Evolutionary conservation across 2,329 filamentous ascomycete species (phyloP).

Genomic region (Aspergillus latus): DNA sequence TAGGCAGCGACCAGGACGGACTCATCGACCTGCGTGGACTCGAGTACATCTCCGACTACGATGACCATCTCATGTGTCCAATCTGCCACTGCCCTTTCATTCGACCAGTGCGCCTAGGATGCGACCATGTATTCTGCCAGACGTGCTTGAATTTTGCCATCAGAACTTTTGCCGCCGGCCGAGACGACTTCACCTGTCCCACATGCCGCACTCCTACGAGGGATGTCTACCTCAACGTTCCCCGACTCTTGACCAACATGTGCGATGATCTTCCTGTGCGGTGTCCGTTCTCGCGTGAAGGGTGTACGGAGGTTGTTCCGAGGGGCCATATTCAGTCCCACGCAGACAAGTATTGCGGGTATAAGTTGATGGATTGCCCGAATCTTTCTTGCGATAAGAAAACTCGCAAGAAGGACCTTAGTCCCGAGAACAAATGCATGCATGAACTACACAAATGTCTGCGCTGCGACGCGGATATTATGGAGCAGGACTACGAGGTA

Average conservation of each 20-base stretch:
- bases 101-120: conserved; percentile 57
- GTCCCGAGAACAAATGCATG: conserved; percentile 50
- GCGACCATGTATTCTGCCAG: conserved; percentile 64
- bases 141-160: conserved; percentile 56
- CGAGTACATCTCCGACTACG: conserved; percentile 57
- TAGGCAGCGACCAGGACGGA: conserved; percentile 29
- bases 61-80: conserved; percentile 62
- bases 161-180: conserved; percentile 33
- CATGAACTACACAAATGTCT: conserved; percentile 55
- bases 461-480: conserved; percentile 53
- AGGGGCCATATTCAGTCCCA: conserved; percentile 60
- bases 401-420: conserved; percentile 57
- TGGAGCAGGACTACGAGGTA: conserved; percentile 56
- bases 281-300: conserved; percentile 56
- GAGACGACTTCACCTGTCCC: conserved; percentile 52
- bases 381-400: conserved; percentile 50
- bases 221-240: conserved; percentile 45
- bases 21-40: conserved; percentile 57
- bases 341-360: conserved; percentile 60
- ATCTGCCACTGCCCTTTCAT: conserved; percentile 66
- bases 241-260: conserved; percentile 60
- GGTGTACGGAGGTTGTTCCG: conserved; percentile 55
- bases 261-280: conserved; percentile 62
- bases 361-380: conserved; percentile 55
- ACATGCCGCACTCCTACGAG: conserved; percentile 54